phyloP scores from a whole-genome alignment of 176 grass and related monocot genomes.

The Juncus effusus region DNA sequence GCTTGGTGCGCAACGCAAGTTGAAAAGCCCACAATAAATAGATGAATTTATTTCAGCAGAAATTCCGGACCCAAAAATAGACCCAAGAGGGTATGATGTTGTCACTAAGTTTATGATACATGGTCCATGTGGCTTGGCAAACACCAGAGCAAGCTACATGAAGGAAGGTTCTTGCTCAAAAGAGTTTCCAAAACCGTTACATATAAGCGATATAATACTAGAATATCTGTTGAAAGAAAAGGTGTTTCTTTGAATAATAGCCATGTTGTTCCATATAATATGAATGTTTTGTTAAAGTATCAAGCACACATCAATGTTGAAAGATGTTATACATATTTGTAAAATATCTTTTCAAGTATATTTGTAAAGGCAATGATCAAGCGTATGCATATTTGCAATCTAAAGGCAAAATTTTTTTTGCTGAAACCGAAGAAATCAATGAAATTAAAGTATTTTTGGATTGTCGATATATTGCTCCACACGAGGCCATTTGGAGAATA shows the following conservation, averaged over 20 bases:
- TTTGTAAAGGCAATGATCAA: neutral
- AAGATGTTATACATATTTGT: constrained; percentile 17
- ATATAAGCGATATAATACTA: constrained; percentile 27
- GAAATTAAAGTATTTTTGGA: constrained; percentile 41
- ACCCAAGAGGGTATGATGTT: neutral
- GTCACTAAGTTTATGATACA: constrained; percentile 3
- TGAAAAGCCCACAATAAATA: neutral
- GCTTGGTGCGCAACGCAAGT: neutral
- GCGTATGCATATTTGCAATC: neutral
- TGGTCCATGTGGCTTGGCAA: constrained; percentile 6
- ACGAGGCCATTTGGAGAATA: constrained; percentile 38
- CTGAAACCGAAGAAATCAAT: neutral
- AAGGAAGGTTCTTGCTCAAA: neutral
- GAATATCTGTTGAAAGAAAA: constrained; percentile 1
- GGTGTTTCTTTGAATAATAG: constrained; percentile 8
- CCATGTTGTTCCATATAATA: constrained; percentile 17
- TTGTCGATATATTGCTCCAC: constrained; percentile 31
- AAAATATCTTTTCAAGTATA: constrained; percentile 33
- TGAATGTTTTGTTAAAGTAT: constrained; percentile 7
- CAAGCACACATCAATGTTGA: constrained; percentile 25
- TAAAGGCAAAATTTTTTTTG: neutral
- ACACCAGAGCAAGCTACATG: constrained; percentile 16
- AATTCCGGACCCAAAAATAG: neutral
- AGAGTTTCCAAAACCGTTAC: constrained; percentile 11
- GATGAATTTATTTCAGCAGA: neutral